Evolutionary conservation across 2,329 filamentous ascomycete genomes (phyloP), one percentile per base, ranked within the genome.

Genomic region (Tolypocladium guangdongense): DNA sequence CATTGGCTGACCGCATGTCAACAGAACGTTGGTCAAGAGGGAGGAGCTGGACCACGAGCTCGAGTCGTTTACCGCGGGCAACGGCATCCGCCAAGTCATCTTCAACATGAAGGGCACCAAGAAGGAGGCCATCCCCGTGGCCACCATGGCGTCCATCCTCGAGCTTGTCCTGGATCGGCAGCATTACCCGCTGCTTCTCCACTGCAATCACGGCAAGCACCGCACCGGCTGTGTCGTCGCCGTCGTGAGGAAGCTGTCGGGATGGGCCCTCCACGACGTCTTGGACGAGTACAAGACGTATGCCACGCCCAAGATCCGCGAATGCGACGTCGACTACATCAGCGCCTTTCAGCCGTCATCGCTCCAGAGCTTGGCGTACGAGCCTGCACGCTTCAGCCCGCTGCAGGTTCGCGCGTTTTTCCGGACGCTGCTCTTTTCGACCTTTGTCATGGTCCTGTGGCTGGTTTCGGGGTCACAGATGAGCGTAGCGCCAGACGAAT

Each of bases 131-230:
- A 89, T 89, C 37, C 80, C 86, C 0, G 65, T 81, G 8, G 68
- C 75, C 46, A 82, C 83, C 30, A 89, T 96, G 78, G 77, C 79
- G 57, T 73, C 80, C 8, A 89, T 92, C 47, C 76, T 95, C 27
- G 74, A 80, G 14, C 72, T 92, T 43, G 78, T 92, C 41, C 75
- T 92, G 52, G 81, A 95, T 63, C 78, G 78, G 49, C 70, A 76
- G 36, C 90, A 95, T 57, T 84, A 93, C 59, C 91, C 91, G 0
- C 70, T 96, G 12, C 76, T 96, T 39, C 80, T 96, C 48, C 91
- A 96, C 68, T 96, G 91, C 77, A 96, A 96, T 66, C 91, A 95
- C 61, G 91, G 91, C 65, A 93, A 88, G 78, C 91, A 96, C 65
- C 86, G 91, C 54, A 96, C 91, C 20, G 91, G 91, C 24, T 96